Evolutionary conservation across 2,329 filamentous ascomycete genomes (phyloP).

Genomic region (Lojkania enalia): DNA sequence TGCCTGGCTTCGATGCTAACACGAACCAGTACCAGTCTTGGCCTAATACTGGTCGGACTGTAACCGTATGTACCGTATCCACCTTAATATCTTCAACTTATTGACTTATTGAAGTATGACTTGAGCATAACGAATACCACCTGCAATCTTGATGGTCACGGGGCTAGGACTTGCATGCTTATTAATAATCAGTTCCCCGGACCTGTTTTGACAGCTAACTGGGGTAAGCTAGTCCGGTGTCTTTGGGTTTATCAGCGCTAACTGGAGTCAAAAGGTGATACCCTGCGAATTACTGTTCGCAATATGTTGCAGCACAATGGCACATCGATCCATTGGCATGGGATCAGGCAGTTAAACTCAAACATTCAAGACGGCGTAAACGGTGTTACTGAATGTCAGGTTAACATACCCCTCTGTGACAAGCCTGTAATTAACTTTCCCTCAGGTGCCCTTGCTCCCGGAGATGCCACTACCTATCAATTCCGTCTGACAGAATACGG

Average conservation of each 20-base stretch:
- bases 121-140: constrained; percentile 47
- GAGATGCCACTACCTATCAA: constrained; percentile 38
- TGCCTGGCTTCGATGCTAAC: constrained; percentile 42
- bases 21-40: constrained; percentile 48
- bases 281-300: constrained; percentile 50
- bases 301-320: constrained; percentile 61
- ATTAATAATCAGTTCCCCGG: constrained; percentile 62
- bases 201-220: constrained; percentile 60
- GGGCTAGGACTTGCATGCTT: constrained; percentile 41
- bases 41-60: constrained; percentile 41
- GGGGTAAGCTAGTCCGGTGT: constrained; percentile 20
- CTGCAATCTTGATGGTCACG: constrained; percentile 46
- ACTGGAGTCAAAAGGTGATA: constrained; percentile 22
- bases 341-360: constrained; percentile 59
- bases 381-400: constrained; percentile 21
- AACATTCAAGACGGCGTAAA: constrained; percentile 60
- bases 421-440: background rate
- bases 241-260: background rate
- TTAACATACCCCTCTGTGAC: background rate
- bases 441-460: constrained; percentile 53
- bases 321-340: constrained; percentile 67
- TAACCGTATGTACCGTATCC: constrained; percentile 24
- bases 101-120: constrained; percentile 31
- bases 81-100: constrained; percentile 9
- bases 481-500: constrained; percentile 38